Evolutionary conservation across 331 rosid species (phyloP).

Genomic region (Arachis monticola): DNA sequence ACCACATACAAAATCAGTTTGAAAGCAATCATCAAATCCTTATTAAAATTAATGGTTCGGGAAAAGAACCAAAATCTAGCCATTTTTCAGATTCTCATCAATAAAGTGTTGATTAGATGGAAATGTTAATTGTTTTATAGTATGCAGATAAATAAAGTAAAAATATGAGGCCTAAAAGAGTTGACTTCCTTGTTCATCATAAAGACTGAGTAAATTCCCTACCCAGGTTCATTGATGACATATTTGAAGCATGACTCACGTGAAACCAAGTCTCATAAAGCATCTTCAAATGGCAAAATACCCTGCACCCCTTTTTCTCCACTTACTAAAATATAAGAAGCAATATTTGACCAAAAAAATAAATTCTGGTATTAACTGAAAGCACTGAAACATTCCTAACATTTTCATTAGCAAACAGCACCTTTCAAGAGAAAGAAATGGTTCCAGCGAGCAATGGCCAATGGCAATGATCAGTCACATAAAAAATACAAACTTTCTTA

Average conservation of each 20-base stretch:
- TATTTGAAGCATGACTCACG: background rate
- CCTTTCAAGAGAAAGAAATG: background rate
- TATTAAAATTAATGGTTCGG: too few relatives aligned
- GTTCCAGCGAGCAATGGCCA: background rate
- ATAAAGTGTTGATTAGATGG: too few relatives aligned
- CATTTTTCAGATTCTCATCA: too few relatives aligned
- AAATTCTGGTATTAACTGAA: background rate
- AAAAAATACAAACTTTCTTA: background rate
- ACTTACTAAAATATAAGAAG: background rate
- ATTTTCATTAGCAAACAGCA: conserved; percentile 24
- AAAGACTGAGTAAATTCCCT: background rate
- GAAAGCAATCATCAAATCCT: too few relatives aligned
- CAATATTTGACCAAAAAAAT: conserved; percentile 7
- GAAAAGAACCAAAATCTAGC: too few relatives aligned
- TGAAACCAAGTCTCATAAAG: conserved; percentile 19
- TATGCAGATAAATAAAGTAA: conserved; percentile 14
- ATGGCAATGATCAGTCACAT: background rate
- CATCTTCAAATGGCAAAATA: conserved; percentile 15
- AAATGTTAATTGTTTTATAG: too few relatives aligned
- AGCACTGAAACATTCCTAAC: conserved; percentile 17
- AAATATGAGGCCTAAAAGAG: background rate
- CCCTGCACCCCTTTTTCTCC: background rate
- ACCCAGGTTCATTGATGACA: background rate
- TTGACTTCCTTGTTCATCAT: conserved; percentile 13
- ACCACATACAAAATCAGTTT: too few relatives aligned